A percentile compares a stretch with the other conserved stretches of the same genome.
Evolutionary conservation across 345 rosid species (phyloP).

Genomic region (Nephelium lappaceum): DNA sequence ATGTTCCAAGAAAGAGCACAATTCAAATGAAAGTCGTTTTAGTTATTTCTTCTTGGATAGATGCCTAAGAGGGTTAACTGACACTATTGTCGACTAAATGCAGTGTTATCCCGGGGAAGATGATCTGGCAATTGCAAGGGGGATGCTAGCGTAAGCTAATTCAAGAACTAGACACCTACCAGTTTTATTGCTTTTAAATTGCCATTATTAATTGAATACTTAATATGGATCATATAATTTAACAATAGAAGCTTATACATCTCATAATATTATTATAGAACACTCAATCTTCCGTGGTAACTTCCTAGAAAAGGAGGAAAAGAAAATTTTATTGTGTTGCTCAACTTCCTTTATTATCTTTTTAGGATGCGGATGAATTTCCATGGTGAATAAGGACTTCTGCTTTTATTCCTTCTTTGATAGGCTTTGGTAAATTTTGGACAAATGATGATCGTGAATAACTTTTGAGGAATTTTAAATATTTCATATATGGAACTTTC

Average conservation of each 20-base stretch:
- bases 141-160: constrained; percentile 65
- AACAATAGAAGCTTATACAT: background rate
- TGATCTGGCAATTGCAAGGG: constrained; percentile 88
- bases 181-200: background rate
- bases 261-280: background rate
- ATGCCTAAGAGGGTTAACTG: constrained; percentile 11
- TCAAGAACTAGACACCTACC: constrained; percentile 2
- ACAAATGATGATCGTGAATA: background rate
- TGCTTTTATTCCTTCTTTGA: background rate
- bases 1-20: constrained; percentile 10
- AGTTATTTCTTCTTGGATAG: background rate
- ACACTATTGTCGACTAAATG: constrained; percentile 27
- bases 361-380: background rate
- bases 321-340: background rate
- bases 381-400: background rate
- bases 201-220: background rate
- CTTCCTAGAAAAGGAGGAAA: background rate
- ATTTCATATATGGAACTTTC: background rate
- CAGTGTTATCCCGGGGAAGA: constrained; percentile 99
- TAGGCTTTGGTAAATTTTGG: background rate
- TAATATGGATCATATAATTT: background rate
- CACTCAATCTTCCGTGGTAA: background rate
- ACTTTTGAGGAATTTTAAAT: background rate
- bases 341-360: background rate
- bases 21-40: background rate